A percentile compares a stretch with the other conserved stretches of the same genome.
Conservation (phyloP, 768 basidiomycete species). For the Tricholoma terreum region DNA sequence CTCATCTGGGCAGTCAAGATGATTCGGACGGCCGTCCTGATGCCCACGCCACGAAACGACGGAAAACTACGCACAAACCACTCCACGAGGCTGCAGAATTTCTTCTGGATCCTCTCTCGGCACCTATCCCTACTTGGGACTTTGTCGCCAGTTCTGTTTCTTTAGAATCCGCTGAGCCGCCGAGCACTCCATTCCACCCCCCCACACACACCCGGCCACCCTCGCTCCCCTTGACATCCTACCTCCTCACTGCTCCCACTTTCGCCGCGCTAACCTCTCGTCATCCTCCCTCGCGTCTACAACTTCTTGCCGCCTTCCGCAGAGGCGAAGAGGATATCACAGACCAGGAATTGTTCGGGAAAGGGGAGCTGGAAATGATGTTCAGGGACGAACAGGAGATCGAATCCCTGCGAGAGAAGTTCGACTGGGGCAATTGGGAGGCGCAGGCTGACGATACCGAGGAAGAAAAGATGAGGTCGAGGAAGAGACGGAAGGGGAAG, state of each 20-base stretch:
- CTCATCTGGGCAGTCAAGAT: not conserved
- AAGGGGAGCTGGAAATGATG: constrained; percentile 64
- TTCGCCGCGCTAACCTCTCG: constrained; percentile 22
- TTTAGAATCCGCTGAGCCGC: not conserved
- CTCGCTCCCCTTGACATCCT: constrained; percentile 41
- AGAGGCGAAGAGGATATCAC: constrained; percentile 48
- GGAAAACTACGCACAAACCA: constrained; percentile 15
- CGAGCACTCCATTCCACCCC: constrained; percentile 1
- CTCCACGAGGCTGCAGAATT: constrained; percentile 51
- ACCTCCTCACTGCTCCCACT: constrained; percentile 49
- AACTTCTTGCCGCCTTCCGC: constrained; percentile 54
- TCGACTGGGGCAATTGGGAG: constrained; percentile 37
- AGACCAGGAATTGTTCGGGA: constrained; percentile 72
- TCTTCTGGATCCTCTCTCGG: constrained; percentile 55
- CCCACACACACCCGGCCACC: constrained; percentile 5
- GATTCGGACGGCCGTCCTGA: constrained; percentile 2
- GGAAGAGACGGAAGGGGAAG: constrained; percentile 9
- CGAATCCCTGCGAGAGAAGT: constrained; percentile 34
- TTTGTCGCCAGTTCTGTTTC: constrained; percentile 1
- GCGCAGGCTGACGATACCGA: constrained; percentile 17
- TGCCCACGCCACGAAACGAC: constrained; percentile 9
- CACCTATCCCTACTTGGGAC: constrained; percentile 19
- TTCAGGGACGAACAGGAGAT: constrained; percentile 54
- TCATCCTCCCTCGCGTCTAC: constrained; percentile 58
- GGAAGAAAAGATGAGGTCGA: constrained; percentile 7